Conservation (phyloP, 495 filamentous ascomycete genomes). For the Bryoglossum gracile region DNA sequence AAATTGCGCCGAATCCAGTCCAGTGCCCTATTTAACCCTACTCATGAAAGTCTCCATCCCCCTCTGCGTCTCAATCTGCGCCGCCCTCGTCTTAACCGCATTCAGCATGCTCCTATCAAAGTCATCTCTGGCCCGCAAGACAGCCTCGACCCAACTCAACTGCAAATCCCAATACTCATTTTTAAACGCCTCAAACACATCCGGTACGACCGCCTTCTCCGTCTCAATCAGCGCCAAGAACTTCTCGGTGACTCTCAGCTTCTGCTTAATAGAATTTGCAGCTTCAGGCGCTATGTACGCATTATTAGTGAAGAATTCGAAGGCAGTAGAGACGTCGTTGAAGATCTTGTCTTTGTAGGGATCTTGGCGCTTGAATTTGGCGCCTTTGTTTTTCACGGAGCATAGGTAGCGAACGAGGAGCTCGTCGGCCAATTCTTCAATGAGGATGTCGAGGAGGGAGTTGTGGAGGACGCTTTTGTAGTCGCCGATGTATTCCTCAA, state of each 20-base stretch:
- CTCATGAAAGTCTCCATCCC: conserved; percentile 86
- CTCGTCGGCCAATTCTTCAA: conserved; percentile 87
- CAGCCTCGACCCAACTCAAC: conserved; percentile 93
- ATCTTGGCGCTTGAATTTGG: conserved; percentile 78
- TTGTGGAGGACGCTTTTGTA: conserved; percentile 74
- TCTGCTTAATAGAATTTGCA: conserved; percentile 62
- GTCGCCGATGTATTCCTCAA: conserved; percentile 88
- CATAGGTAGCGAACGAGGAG: conserved; percentile 82
- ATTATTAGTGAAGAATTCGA: conserved; percentile 61
- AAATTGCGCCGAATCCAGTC: too few relatives aligned
- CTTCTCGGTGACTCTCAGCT: conserved; percentile 83
- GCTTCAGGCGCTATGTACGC: conserved; percentile 42
- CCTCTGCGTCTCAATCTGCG: conserved; percentile 70
- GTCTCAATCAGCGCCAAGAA: conserved; percentile 67
- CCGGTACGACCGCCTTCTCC: conserved; percentile 65
- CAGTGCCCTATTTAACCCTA: conserved; percentile 80
- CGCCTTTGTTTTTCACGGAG: conserved; percentile 78
- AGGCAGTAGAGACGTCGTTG: conserved; percentile 79
- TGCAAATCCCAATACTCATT: conserved; percentile 87
- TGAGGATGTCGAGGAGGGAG: conserved; percentile 76
- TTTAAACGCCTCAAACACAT: conserved; percentile 79
- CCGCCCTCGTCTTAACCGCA: conserved; percentile 75
- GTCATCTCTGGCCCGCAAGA: conserved; percentile 80
- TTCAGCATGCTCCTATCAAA: conserved; percentile 88
- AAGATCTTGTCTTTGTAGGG: conserved; percentile 84